Conservation (phyloP, 805 yeast species). For the Teunomyces aglyptinius region DNA sequence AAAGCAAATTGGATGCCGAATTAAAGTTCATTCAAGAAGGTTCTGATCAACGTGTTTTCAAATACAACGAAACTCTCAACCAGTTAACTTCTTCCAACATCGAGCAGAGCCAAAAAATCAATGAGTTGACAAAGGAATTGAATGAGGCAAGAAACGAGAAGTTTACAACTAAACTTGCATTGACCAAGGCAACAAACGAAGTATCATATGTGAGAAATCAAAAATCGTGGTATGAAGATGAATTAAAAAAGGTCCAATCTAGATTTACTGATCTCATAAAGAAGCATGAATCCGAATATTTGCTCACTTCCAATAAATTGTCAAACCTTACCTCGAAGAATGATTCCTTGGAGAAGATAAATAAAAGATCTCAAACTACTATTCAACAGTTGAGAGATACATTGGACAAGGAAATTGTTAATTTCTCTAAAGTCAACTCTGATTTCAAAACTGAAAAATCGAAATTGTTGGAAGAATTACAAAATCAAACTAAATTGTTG, state of each 20-base stretch:
- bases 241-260: conserved; percentile 33
- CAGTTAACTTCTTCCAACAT: conserved; percentile 33
- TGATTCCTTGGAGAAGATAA: conserved; percentile 33
- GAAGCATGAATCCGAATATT: conserved; percentile 36
- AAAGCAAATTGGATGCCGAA: conserved; percentile 4
- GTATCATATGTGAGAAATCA: conserved; percentile 31
- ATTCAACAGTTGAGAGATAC: conserved; percentile 49
- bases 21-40: conserved; percentile 8
- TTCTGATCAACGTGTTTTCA: conserved; percentile 23
- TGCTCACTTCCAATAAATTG: conserved; percentile 27
- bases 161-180: conserved; percentile 34
- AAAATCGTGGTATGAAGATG: conserved; percentile 40
- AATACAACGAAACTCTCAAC: conserved; percentile 26
- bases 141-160: conserved; percentile 38
- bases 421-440: conserved; percentile 21
- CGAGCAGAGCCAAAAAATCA: conserved; percentile 34
- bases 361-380: conserved; percentile 36
- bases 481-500: conserved; percentile 59
- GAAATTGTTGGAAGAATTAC: conserved; percentile 30
- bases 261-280: conserved; percentile 38
- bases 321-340: conserved; percentile 25
- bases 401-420: conserved; percentile 22
- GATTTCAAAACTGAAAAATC: conserved; percentile 48
- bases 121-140: conserved; percentile 33
- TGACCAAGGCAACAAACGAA: conserved; percentile 35